Evolutionary conservation across 2,329 filamentous ascomycete species (phyloP), one percentile per base, ranked within the genome.

Genomic region (Cordyceps cicadae): DNA sequence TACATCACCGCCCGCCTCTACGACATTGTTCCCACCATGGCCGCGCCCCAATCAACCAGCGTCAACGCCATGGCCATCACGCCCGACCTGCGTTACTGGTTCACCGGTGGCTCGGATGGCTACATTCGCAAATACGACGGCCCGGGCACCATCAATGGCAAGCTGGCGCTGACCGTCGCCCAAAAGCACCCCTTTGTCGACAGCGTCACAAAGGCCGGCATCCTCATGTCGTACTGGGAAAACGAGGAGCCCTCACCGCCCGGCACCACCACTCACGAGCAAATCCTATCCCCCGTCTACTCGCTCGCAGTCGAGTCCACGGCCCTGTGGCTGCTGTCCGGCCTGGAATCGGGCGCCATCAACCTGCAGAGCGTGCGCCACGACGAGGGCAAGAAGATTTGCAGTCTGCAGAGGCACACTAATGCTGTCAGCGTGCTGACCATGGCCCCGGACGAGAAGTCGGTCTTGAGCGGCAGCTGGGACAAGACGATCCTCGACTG

Each of bases 121-220:
- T 99, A 96, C 70, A 93, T 99, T 64, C 85, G 94, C 61, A 97
- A 97, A 73, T 97, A 95, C 75, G 95, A 99, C 72, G 96, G 94
- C 72, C 87, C 90, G 3, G 91, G 92, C 41, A 97, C 94, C 5
- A 92, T 95, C 66, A 99, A 99, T 71, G 92, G 92, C 65, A 97
- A 96, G 75, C 84, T 94, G 39, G 87, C 93, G 63, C 78, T 99
- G 67, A 99, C 94, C 0, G 94, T 99, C 6, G 94, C 94, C 37
- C 94, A 99, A 76, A 83, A 90, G 54, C 94, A 99, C 71, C 94
- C 94, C 0, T 99, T 97, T 68, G 94, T 99, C 46, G 94, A 99
- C 71, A 96, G 90, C 67, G 94, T 99, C 49, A 90, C 91, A 60
- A 99, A 99, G 74, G 92, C 93, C 2, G 94, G 92, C 1, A 90